Base-by-base conservation (phyloP, 768 basidiomycete species). In the Leccinum variicolor region DNA sequence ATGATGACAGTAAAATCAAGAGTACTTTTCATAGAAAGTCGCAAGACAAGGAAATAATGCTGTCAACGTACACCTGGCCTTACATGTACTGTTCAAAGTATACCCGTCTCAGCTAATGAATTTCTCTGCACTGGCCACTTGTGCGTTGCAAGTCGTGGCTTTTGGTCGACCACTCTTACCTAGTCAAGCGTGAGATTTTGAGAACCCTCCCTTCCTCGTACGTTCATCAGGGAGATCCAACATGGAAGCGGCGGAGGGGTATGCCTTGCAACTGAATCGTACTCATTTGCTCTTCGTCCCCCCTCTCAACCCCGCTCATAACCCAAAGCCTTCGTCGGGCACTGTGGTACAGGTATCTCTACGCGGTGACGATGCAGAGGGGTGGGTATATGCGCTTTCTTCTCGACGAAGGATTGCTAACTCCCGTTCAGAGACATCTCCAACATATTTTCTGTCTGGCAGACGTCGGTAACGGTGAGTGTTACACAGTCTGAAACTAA, bases 11-110 rank as follows among this genome's bases (percentile, higher is more conserved):
- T 90, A 36, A 85, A 85, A 65, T 75, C 79, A 50, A 77, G 87
- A 21, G 90, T 92, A 2, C 75, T 92, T 29, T 92, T 92, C 61
- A 84, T 92, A 1, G 90, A 92, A 73, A 85, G 84, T 68, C 86
- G 80, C 63, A 90, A 90, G 76, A 84, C 85, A 4, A 84, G 85
- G 66, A 89, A 88, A 62, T 78, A 71, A 66, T 47, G 49, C 33
- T 14, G 52, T 3, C 46, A 15, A 25, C 13, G 23, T 15, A 17
- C 8, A 29, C 29, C 29, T 9, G 28, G 0, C 28, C 29, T 29
- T 29, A 29, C 29, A 31, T 53, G 36, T 52, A 36, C 15, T 28
- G 21, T 59, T 47, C 21, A 26, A 17, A 23, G 39, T 47, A 39
- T 28, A 33, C 33, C 10, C 36, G 21, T 36, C 31, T 28, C 17